Evolutionary conservation across 192 early-diverging fungal genomes (phyloP).

Genomic region (Entophlyctis luteolus): DNA sequence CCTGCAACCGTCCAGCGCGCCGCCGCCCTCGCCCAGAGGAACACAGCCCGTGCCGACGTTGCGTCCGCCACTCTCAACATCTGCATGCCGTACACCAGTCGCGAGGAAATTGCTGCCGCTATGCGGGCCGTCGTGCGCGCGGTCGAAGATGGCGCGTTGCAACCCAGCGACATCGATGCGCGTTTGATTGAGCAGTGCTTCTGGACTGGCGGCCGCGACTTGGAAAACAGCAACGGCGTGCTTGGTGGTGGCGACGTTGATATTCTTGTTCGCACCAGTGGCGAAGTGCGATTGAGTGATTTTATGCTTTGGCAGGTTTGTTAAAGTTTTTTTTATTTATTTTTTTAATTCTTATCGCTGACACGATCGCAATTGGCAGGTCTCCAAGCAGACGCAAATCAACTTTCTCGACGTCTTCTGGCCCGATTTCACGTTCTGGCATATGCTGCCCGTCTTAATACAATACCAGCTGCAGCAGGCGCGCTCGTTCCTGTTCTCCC

Average conservation of each 20-base stretch:
- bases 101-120: slow-evolving; percentile 84
- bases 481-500: too few species aligned
- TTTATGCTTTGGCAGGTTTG: slow-evolving; percentile 87
- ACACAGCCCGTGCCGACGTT: slow-evolving; percentile 54
- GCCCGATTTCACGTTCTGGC: slow-evolving; percentile 92
- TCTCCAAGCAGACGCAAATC: slow-evolving; percentile 64
- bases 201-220: slow-evolving; percentile 32
- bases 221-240: background rate
- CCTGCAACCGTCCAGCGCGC: slow-evolving; percentile 60
- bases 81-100: slow-evolving; percentile 86
- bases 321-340: background rate
- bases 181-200: slow-evolving; percentile 55
- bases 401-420: slow-evolving; percentile 87
- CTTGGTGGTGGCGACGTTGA: slow-evolving; percentile 64
- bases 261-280: slow-evolving; percentile 87
- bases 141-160: slow-evolving; percentile 53
- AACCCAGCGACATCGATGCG: slow-evolving; percentile 57
- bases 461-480: slow-evolving; percentile 83
- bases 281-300: slow-evolving; percentile 92
- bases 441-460: slow-evolving; percentile 75
- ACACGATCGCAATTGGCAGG: background rate
- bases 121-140: slow-evolving; percentile 42
- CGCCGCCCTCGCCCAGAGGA: slow-evolving; percentile 56
- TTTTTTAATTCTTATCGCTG: background rate
- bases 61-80: slow-evolving; percentile 78